A percentile compares a stretch with the other conserved stretches of the same genome.
Conservation (phyloP, 2,329 filamentous ascomycete species). For the Xylariaceae sp. region DNA sequence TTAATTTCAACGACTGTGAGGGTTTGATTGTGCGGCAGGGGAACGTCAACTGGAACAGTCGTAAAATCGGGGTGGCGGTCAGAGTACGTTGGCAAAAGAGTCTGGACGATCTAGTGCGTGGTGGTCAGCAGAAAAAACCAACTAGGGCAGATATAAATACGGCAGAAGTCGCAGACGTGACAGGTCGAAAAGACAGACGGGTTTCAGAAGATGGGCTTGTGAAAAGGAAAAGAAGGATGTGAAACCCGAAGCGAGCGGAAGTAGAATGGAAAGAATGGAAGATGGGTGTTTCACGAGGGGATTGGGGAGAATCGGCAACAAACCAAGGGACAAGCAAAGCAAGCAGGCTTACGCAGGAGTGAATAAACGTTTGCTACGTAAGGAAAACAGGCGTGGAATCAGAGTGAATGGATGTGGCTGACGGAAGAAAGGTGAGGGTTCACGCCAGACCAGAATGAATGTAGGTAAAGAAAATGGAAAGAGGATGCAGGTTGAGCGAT, state of each 20-base stretch:
- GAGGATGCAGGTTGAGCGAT: neutral
- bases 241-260: neutral
- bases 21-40: slow-evolving; percentile 4
- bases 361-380: neutral
- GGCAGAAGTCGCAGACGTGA: neutral
- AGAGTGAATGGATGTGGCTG: slow-evolving; percentile 10
- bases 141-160: neutral
- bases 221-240: neutral
- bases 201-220: neutral
- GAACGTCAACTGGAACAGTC: neutral
- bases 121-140: slow-evolving; percentile 7
- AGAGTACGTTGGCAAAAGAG: slow-evolving; percentile 1
- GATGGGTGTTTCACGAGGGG: neutral
- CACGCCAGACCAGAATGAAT: neutral
- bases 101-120: slow-evolving; percentile 7
- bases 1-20: neutral
- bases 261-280: neutral
- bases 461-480: neutral
- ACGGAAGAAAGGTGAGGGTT: slow-evolving; percentile 1
- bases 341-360: slow-evolving; percentile 8
- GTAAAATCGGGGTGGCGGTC: neutral
- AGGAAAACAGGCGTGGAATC: neutral
- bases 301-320: neutral
- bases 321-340: neutral
- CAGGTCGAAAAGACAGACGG: neutral